phyloP scores from a whole-genome alignment of 495 filamentous ascomycete species.

The Paragyromitra xinjiangensis region DNA sequence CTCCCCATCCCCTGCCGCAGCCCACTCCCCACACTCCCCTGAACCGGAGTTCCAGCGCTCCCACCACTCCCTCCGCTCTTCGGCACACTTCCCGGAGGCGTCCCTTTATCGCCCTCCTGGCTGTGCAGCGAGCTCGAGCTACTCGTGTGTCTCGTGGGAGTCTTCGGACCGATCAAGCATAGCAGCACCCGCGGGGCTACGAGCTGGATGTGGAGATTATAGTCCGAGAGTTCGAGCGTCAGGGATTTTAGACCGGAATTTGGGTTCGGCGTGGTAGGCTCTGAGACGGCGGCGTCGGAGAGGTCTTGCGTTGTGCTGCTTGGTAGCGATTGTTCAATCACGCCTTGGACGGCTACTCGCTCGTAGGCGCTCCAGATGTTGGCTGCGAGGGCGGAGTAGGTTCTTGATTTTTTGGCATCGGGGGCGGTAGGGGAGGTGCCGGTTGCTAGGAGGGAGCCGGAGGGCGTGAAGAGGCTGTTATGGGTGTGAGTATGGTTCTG shows the following conservation, averaged over 20 bases:
- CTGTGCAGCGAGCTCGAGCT: slow-evolving; percentile 52
- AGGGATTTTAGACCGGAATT: slow-evolving; percentile 49
- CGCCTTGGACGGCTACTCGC: slow-evolving; percentile 48
- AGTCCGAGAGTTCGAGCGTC: slow-evolving; percentile 57
- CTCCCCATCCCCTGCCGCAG: slow-evolving; percentile 7
- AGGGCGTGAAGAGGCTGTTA: slow-evolving; percentile 55
- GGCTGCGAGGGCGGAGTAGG: slow-evolving; percentile 57
- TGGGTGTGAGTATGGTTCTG: not conserved
- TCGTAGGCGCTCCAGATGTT: slow-evolving; percentile 57
- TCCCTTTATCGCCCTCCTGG: slow-evolving; percentile 43
- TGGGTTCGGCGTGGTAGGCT: not conserved
- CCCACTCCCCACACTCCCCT: slow-evolving; percentile 34
- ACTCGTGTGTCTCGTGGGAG: slow-evolving; percentile 36
- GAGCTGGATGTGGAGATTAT: slow-evolving; percentile 57
- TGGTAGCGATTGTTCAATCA: slow-evolving; percentile 53
- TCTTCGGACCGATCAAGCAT: slow-evolving; percentile 57
- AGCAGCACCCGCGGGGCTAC: slow-evolving; percentile 56
- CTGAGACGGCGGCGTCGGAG: slow-evolving; percentile 1
- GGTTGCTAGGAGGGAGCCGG: slow-evolving; percentile 56
- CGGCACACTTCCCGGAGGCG: slow-evolving; percentile 48
- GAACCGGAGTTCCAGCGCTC: not conserved
- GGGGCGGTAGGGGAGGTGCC: slow-evolving; percentile 56
- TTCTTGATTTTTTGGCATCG: slow-evolving; percentile 57
- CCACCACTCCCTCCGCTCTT: slow-evolving; percentile 29
- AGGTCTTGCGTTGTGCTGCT: not conserved